A percentile compares a stretch with the other conserved stretches of the same genome.
Evolutionary conservation across 2,329 filamentous ascomycete species (phyloP).

Genomic region (Colletotrichum orchidophilum): DNA sequence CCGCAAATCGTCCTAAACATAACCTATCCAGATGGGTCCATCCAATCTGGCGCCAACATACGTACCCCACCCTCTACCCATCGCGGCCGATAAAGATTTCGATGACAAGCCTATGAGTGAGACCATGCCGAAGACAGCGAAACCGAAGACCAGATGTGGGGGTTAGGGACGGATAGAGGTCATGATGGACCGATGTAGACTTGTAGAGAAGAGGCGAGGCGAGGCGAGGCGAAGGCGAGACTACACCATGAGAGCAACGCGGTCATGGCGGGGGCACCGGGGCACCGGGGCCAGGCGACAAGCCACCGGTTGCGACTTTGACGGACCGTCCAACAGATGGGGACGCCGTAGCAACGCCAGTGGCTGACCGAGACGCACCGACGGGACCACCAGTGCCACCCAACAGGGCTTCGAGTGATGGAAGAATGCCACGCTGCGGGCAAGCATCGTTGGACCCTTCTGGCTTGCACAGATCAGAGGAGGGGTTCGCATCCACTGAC

Average conservation of each 20-base stretch:
- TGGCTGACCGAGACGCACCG: constrained; percentile 16
- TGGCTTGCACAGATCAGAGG: neutral
- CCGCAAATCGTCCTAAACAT: neutral
- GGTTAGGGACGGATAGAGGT: neutral
- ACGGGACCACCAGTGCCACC: constrained; percentile 3
- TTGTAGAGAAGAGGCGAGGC: neutral
- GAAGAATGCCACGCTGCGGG: constrained; percentile 1
- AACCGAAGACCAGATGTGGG: too few relatives aligned
- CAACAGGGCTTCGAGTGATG: constrained; percentile 22
- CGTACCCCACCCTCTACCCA: neutral
- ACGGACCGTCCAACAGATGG: neutral
- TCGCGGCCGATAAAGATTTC: neutral
- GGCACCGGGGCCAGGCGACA: too few relatives aligned
- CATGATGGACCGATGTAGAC: constrained; percentile 1
- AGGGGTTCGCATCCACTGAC: too few relatives aligned
- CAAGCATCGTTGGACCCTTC: neutral
- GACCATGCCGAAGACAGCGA: constrained; percentile 26
- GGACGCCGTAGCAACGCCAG: neutral
- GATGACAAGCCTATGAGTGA: neutral
- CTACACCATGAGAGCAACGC: constrained; percentile 14
- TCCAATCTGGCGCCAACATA: constrained; percentile 1
- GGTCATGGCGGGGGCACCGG: constrained; percentile 20
- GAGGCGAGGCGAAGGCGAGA: neutral
- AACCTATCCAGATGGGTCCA: neutral
- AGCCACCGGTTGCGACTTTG: constrained; percentile 19